Base-by-base conservation (phyloP, 305 asterid genomes). In the Caryopteris hybrid region DNA sequence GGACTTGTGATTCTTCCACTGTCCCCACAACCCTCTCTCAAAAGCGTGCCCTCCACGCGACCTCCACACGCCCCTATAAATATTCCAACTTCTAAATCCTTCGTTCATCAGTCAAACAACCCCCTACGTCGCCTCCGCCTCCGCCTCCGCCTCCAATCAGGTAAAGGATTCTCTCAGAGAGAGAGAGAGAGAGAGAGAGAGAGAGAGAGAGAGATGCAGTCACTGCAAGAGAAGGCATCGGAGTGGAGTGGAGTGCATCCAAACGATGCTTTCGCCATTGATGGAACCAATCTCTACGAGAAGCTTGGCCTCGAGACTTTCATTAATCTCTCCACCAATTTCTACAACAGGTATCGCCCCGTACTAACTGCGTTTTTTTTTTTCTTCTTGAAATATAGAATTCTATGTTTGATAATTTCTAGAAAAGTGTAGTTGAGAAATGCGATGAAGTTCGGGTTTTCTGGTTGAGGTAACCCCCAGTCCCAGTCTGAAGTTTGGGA, bases 191-290 rank as follows among this genome's bases (percentile, higher is more conserved):
- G n/a, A n/a, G n/a, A n/a, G n/a, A 25, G 25, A 22, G 52, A 36
- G 21, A 58, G 46, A 41, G 7, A 25, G 23, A 6, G 20, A 45
- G 74, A 50, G 66, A 91, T 92, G 98, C 93, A 88, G 78, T 76
- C 97, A 6, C 72, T 93, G 71, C 99, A 93, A 76, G 80, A 90
- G 80, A 93, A 85, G 85, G 99, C 97, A 5, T 79, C 96, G 64
- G 92, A 87, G 58, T 88, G 91, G 96, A 93, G 98, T 61, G 98
- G 97, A 45, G 96, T 93, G 34, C 33, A 71, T 14, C 54, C 57
- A 4, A 50, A 63, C 64, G 95, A 88, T n/a, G 97, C 97, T 0
- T 88, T 91, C 81, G 88, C 95, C 76, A 91, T 88, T 70, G 96
- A 91, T 57, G 80, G 77, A 9, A 72, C 80, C 66, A 91, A 88